Percentiles rank a stretch among this genome's conserved stretches.
Conservation (phyloP, 257 asterid species). For the Pogostemon cablin region DNA sequence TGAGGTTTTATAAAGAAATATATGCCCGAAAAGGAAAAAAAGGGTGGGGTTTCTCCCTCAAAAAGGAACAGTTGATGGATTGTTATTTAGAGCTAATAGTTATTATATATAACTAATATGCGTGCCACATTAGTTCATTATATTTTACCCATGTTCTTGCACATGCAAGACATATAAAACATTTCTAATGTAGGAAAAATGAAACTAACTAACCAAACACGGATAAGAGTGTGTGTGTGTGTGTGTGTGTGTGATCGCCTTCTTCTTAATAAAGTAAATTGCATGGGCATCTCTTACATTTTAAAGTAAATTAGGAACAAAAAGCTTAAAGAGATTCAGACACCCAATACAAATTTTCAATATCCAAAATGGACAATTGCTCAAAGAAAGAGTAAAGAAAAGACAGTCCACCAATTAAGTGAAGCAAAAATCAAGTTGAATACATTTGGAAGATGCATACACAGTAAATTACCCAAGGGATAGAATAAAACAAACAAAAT, state of each 20-base stretch:
- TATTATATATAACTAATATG: too few species aligned
- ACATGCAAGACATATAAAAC: too few species aligned
- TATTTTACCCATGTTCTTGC: too few species aligned
- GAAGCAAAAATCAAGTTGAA: background rate
- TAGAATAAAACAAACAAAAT: background rate
- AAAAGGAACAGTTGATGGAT: background rate
- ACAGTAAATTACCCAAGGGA: background rate
- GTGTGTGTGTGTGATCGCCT: too few species aligned
- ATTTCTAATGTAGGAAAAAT: too few species aligned
- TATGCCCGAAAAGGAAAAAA: background rate
- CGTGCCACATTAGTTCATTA: too few species aligned
- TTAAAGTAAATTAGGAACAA: background rate
- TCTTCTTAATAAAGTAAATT: too few species aligned
- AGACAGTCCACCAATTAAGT: too few species aligned
- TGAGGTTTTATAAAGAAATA: background rate
- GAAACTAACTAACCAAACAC: too few species aligned
- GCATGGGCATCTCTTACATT: too few species aligned
- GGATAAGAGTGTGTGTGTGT: too few species aligned
- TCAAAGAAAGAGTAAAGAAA: too few species aligned
- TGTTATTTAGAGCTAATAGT: background rate
- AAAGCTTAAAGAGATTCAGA: background rate
- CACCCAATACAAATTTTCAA: background rate
- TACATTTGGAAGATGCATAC: slow-evolving; percentile 12
- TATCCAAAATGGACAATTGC: background rate
- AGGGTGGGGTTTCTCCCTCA: background rate